These are phyloP conservation scores for Microdochium paspali DNA, from an alignment of 2,329 filamentous ascomycete species.

Conservation along the genomic window DNA sequence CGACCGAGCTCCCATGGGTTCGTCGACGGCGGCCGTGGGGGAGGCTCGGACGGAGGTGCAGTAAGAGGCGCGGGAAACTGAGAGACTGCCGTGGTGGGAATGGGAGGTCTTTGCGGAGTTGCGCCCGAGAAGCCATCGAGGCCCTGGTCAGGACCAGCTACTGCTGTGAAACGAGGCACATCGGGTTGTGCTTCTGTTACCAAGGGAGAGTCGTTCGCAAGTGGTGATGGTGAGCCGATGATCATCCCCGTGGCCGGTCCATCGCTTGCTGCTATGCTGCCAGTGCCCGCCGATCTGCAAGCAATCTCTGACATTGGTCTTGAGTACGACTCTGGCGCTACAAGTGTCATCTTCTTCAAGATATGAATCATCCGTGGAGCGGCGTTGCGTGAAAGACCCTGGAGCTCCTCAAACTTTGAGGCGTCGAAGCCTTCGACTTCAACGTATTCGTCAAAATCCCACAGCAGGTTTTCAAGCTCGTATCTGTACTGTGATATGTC, in stretches of 20 bases:
- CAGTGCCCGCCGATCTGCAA: constrained; percentile 1
- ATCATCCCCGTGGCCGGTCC: constrained; percentile 6
- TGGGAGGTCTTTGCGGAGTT: neutral
- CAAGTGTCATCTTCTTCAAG: constrained; percentile 43
- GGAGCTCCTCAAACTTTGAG: constrained; percentile 37
- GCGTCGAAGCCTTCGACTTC: constrained; percentile 40
- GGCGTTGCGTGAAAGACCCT: constrained; percentile 34
- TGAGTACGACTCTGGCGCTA: constrained; percentile 9
- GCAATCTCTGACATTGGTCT: neutral
- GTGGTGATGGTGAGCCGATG: constrained; percentile 9
- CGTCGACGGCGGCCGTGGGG: constrained; percentile 25
- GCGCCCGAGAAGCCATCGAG: constrained; percentile 6
- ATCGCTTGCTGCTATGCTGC: constrained; percentile 12
- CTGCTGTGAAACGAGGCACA: constrained; percentile 10
- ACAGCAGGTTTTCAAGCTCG: constrained; percentile 39
- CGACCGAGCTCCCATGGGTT: constrained; percentile 32
- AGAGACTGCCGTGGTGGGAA: neutral
- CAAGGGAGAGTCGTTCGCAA: neutral
- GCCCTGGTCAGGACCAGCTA: constrained; percentile 13
- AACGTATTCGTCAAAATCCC: constrained; percentile 47
- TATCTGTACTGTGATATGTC: constrained; percentile 38
- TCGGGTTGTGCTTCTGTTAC: neutral
- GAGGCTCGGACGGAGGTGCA: constrained; percentile 10
- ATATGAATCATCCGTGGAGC: constrained; percentile 40
- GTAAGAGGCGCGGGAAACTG: neutral